Percentiles rank a stretch among this genome's conserved stretches.
Conservation (phyloP, 75 land plant species). For the Pinus tabuliformis region DNA sequence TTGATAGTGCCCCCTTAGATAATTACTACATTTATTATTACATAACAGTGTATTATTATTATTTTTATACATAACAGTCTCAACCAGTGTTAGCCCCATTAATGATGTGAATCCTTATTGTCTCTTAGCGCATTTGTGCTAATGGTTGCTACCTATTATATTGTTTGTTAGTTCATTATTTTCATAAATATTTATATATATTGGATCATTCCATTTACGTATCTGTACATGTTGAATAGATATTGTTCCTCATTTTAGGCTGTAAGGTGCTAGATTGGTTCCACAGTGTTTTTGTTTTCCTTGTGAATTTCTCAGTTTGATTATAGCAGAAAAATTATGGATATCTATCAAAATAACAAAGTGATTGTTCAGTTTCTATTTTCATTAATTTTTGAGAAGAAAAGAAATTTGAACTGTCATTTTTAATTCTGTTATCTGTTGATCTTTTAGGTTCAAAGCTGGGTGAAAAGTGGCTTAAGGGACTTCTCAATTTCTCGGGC, state of each 20-base stretch:
- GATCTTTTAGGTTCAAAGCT: slow-evolving; percentile 68
- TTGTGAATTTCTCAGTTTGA: too few species aligned
- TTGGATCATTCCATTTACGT: neutral
- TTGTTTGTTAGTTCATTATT: neutral
- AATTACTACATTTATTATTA: too few species aligned
- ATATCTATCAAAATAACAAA: neutral
- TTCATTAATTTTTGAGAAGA: neutral
- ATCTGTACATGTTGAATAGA: neutral
- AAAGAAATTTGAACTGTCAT: neutral
- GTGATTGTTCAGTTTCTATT: neutral
- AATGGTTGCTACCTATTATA: neutral
- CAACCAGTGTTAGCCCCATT: too few species aligned
- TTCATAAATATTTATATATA: neutral
- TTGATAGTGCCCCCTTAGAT: too few species aligned
- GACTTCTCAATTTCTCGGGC: slow-evolving; percentile 98
- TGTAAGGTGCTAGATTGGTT: neutral
- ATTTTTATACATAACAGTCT: too few species aligned
- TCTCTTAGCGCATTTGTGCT: too few species aligned
- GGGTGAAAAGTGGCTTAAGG: slow-evolving; percentile 85
- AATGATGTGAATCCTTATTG: too few species aligned
- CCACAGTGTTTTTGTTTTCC: neutral
- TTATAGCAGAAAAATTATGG: neutral
- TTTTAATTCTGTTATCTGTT: neutral
- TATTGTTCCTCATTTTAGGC: neutral
- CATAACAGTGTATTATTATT: too few species aligned